Evolutionary conservation across 768 basidiomycete genomes (phyloP).

Genomic region (Multifurca ochricompacta): DNA sequence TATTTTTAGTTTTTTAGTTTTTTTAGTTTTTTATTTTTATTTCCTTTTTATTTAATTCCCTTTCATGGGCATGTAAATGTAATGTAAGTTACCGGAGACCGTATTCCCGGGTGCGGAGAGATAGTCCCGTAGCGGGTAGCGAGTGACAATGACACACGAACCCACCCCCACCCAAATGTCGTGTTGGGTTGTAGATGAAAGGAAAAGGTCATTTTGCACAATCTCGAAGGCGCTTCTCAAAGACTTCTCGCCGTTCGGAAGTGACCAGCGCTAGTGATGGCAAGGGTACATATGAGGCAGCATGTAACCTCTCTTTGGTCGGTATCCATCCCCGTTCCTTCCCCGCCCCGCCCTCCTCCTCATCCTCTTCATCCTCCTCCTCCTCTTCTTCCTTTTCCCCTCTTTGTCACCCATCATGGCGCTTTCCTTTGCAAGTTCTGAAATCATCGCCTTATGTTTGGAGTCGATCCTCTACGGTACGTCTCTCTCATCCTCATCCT

Average conservation of each 20-base stretch:
- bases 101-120: no score
- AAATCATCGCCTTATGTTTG: conserved; percentile 9
- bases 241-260: no score
- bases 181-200: no score
- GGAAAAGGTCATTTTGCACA: no score
- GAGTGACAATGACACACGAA: no score
- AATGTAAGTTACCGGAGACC: no score
- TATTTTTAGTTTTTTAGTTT: not conserved
- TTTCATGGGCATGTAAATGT: no score
- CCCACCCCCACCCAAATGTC: no score
- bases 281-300: conserved; percentile 16
- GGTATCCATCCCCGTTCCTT: conserved; percentile 4
- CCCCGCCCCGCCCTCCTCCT: not conserved
- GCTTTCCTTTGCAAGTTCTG: conserved; percentile 10
- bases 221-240: no score
- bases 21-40: not conserved
- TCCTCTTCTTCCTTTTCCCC: not conserved
- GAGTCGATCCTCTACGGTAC: conserved; percentile 17
- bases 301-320: conserved; percentile 1
- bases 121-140: no score
- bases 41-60: no score
- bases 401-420: no score
- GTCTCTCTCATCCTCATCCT: not conserved
- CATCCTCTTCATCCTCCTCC: not conserved
- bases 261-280: not conserved